These are phyloP conservation scores for Atkinsonella texensis DNA, from an alignment of 2,329 filamentous ascomycete genomes.

Conservation along the genomic window DNA sequence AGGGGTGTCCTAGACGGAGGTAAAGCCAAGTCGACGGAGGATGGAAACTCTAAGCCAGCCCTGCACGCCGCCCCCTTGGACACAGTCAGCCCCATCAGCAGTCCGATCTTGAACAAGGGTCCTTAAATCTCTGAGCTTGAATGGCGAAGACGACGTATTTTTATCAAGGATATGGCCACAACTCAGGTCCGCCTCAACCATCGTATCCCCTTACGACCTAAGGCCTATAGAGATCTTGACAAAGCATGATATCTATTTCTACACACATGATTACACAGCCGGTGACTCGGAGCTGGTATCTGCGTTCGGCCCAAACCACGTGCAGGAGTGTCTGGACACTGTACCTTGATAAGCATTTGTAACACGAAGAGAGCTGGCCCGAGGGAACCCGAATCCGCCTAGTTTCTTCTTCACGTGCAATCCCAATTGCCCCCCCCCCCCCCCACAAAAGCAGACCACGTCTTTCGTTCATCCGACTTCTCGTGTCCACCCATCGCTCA, in stretches of 20 bases:
- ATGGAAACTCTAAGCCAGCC: constrained; percentile 56
- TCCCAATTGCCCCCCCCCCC: no score
- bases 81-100: constrained; percentile 45
- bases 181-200: no score
- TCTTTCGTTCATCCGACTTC: no score
- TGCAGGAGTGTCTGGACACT: neutral
- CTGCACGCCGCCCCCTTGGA: constrained; percentile 81
- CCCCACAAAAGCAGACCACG: no score
- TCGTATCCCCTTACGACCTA: neutral
- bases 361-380: no score
- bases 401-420: no score
- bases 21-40: constrained; percentile 37
- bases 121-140: neutral
- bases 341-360: no score
- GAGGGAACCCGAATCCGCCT: no score
- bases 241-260: neutral
- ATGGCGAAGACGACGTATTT: neutral
- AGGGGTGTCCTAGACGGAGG: constrained; percentile 48
- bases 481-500: no score
- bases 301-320: neutral
- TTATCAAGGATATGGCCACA: no score
- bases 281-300: constrained; percentile 5
- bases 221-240: neutral
- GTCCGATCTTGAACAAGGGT: constrained; percentile 16
- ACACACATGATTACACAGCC: neutral